phyloP scores from a whole-genome alignment of 139 green algal species.

The Gonium pectorale region DNA sequence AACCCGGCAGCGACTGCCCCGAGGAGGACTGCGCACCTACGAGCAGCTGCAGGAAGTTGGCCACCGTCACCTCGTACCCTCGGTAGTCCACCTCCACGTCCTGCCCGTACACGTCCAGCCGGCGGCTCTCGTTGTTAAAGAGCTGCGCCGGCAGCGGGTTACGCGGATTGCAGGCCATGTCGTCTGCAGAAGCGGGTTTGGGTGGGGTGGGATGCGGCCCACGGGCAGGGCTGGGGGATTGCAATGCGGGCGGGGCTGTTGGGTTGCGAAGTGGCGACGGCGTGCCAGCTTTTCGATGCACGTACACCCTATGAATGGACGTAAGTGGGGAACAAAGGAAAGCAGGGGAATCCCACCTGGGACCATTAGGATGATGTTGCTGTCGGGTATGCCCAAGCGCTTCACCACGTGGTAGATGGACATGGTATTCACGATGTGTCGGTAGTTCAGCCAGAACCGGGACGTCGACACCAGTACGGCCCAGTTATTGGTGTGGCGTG shows the following conservation, averaged over 20 bases:
- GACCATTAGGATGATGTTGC: conserved; percentile 95
- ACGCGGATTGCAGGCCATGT: conserved; percentile 90
- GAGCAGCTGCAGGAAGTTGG: conserved; percentile 89
- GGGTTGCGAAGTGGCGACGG: no score
- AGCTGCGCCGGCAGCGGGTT: conserved; percentile 80
- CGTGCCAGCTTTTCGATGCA: no score
- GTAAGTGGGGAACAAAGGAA: no score
- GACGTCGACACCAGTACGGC: conserved; percentile 85
- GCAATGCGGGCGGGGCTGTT: no score
- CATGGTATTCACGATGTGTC: conserved; percentile 85
- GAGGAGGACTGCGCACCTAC: conserved; percentile 83
- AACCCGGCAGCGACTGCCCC: no score
- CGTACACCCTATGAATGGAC: neutral
- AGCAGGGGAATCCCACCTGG: no score
- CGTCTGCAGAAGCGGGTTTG: no score
- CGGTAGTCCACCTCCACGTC: conserved; percentile 88
- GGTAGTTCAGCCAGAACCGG: conserved; percentile 91
- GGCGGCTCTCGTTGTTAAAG: conserved; percentile 78
- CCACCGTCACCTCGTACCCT: conserved; percentile 90
- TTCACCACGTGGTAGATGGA: conserved; percentile 84
- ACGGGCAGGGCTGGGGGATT: no score
- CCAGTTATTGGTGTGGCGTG: conserved; percentile 84
- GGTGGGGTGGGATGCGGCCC: no score
- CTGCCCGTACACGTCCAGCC: conserved; percentile 85
- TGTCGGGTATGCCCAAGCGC: conserved; percentile 93